Conservation (phyloP, 495 filamentous ascomycete genomes). For the Lentithecium fluviatile region DNA sequence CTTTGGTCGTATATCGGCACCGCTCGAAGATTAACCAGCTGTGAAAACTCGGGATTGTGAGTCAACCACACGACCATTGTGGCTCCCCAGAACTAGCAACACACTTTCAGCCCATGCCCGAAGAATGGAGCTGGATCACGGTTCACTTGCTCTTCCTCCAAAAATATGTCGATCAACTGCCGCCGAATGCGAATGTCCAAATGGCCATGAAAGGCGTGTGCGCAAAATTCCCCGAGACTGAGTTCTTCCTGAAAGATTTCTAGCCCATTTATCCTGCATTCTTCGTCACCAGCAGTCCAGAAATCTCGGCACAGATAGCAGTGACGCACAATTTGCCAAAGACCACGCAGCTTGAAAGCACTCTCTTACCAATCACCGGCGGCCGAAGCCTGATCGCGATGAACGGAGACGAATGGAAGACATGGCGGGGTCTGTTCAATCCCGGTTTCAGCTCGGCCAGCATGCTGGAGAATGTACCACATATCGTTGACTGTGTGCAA, state of each 20-base stretch:
- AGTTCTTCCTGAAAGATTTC: conserved; percentile 13
- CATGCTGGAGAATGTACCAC: conserved; percentile 1
- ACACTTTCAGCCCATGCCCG: conserved; percentile 9
- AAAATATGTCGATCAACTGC: conserved; percentile 1
- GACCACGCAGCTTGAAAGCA: not conserved
- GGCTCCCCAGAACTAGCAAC: not conserved
- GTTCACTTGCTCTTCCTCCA: conserved; percentile 8
- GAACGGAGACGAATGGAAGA: conserved; percentile 18
- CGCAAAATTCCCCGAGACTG: not conserved
- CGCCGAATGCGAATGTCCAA: conserved; percentile 3
- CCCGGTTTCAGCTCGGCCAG: conserved; percentile 11
- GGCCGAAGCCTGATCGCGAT: conserved; percentile 10
- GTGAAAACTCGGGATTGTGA: conserved; percentile 17
- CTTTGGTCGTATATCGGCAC: conserved; percentile 9
- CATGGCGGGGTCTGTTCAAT: conserved; percentile 14
- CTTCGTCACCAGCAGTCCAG: conserved; percentile 6
- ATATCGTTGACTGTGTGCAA: not conserved
- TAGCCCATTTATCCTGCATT: conserved; percentile 16
- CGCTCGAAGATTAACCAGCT: conserved; percentile 22
- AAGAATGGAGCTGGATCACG: conserved; percentile 15
- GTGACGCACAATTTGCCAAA: conserved; percentile 17
- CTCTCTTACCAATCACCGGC: conserved; percentile 12
- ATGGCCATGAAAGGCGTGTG: not conserved
- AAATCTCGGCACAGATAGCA: conserved; percentile 1
- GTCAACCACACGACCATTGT: not conserved